These are phyloP conservation scores for Saksenaea oblongispora DNA, from an alignment of 371 early-diverging fungal species.

Conservation along the genomic window DNA sequence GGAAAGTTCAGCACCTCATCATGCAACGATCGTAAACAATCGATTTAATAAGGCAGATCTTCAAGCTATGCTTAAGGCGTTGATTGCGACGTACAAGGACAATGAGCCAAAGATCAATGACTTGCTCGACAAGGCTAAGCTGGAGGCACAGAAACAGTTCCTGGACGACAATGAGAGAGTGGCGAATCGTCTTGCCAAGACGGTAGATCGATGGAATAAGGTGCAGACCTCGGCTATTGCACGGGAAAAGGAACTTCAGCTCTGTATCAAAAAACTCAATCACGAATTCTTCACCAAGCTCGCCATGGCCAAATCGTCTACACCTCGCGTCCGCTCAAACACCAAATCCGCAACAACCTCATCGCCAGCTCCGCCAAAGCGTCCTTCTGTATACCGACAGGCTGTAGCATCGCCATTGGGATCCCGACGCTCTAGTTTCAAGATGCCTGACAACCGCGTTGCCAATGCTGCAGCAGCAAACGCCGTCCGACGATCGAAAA, in stretches of 20 bases:
- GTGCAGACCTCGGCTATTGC: constrained; percentile 29
- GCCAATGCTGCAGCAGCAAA: background rate
- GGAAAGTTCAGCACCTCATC: constrained; percentile 42
- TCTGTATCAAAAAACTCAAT: constrained; percentile 36
- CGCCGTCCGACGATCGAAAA: background rate
- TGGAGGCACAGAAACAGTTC: constrained; percentile 28
- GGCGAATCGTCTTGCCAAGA: constrained; percentile 34
- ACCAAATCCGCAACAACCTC: constrained; percentile 8
- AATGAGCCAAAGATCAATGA: constrained; percentile 38
- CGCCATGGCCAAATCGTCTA: constrained; percentile 33
- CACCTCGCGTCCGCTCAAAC: constrained; percentile 3
- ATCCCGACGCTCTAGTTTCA: constrained; percentile 7
- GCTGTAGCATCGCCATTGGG: background rate
- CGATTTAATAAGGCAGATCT: constrained; percentile 49
- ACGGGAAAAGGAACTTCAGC: constrained; percentile 36
- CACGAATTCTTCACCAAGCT: constrained; percentile 52
- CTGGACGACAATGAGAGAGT: constrained; percentile 39
- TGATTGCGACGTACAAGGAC: constrained; percentile 50
- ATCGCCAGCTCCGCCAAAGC: constrained; percentile 4
- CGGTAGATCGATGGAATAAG: constrained; percentile 48
- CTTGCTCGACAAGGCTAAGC: constrained; percentile 32
- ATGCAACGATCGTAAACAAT: constrained; percentile 35
- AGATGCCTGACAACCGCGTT: constrained; percentile 2
- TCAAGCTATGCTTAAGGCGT: constrained; percentile 42
- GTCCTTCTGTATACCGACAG: constrained; percentile 3